Evolutionary conservation across 208 protist genomes (phyloP).

Genomic region (Trichomonas vaginalis): DNA sequence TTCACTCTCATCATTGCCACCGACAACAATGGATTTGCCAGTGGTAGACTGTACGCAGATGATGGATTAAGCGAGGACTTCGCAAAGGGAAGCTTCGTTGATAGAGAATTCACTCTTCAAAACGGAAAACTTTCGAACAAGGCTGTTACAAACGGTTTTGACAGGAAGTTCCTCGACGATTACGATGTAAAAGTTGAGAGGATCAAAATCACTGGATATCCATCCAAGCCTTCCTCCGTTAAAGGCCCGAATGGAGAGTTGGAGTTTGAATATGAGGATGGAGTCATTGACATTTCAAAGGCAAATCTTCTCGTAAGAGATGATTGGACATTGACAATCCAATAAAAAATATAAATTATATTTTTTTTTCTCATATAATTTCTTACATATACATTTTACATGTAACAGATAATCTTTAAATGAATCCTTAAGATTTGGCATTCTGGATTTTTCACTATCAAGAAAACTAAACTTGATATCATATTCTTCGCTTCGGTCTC

Average conservation of each 20-base stretch:
- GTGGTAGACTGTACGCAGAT: conserved; percentile 29
- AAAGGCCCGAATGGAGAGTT: neutral
- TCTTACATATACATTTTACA: no score
- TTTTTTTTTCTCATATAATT: no score
- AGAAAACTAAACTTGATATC: no score
- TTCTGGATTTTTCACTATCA: no score
- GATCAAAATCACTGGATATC: neutral
- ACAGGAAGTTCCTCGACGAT: neutral
- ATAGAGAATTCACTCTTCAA: neutral
- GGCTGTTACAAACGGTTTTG: no score
- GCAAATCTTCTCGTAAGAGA: neutral
- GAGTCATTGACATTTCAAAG: neutral
- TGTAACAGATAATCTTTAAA: no score
- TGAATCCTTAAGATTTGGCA: no score
- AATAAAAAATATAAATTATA: neutral
- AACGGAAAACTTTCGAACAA: neutral
- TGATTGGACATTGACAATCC: neutral
- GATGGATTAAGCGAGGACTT: conserved; percentile 26
- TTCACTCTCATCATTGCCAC: conserved; percentile 42
- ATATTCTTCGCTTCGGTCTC: no score
- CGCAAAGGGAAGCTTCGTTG: neutral
- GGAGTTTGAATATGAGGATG: neutral
- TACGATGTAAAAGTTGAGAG: neutral
- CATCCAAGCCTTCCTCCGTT: neutral
- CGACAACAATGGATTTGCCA: conserved; percentile 14